phyloP scores from a whole-genome alignment of 148 eudicot species.

The Nyssa sinensis region DNA sequence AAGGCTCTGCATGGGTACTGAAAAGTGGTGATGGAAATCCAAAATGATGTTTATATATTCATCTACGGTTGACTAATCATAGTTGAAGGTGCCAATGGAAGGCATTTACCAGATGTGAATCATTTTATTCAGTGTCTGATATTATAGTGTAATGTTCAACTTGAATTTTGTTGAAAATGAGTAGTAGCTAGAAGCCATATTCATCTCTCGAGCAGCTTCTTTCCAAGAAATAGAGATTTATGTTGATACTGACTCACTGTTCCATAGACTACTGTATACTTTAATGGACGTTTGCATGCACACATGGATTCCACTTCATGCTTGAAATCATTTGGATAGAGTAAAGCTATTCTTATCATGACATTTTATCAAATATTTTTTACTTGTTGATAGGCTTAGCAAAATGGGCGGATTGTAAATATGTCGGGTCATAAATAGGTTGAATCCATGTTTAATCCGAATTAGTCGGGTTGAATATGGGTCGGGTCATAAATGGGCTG shows the following conservation, averaged over 20 bases:
- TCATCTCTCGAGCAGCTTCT: neutral
- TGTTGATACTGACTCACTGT: too few species aligned
- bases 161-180: neutral
- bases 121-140: neutral
- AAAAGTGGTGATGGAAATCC: constrained; percentile 57
- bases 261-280: too few species aligned
- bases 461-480: too few species aligned
- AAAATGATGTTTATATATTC: constrained; percentile 7
- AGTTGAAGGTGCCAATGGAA: neutral
- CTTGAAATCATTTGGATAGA: neutral
- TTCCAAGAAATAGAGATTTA: too few species aligned
- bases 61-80: neutral
- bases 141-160: neutral
- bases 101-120: neutral
- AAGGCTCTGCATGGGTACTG: constrained; percentile 60
- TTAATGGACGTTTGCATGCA: neutral
- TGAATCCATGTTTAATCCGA: too few species aligned
- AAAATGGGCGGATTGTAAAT: too few species aligned
- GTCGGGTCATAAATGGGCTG: too few species aligned
- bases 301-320: neutral
- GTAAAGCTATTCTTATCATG: too few species aligned
- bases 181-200: neutral
- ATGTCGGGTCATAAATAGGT: too few species aligned
- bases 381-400: too few species aligned
- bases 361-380: too few species aligned